Evolutionary conservation across 345 rosid genomes (phyloP).

Genomic region (Melaleuca quinquenervia): DNA sequence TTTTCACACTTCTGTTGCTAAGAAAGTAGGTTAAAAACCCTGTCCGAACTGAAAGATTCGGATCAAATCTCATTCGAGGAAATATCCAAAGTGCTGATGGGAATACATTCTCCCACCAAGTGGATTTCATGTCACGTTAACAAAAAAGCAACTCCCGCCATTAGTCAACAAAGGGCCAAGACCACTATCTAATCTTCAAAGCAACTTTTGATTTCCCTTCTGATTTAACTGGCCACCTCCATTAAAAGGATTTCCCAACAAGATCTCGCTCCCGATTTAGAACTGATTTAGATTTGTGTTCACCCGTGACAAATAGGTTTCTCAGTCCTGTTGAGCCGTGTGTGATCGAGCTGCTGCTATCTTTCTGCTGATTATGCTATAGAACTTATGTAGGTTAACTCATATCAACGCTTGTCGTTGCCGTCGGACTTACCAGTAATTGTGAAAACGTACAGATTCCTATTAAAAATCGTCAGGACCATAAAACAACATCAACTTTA

Average conservation of each 20-base stretch:
- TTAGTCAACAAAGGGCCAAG: not conserved
- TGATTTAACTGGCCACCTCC: not conserved
- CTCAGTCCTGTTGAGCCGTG: not conserved
- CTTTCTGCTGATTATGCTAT: not conserved
- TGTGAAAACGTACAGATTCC: rapidly evolving
- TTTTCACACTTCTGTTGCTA: not conserved
- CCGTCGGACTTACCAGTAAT: not conserved
- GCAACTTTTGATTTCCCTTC: not conserved
- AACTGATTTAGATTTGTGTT: not conserved
- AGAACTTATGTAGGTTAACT: not conserved
- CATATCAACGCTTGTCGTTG: not conserved
- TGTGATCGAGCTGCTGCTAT: not conserved
- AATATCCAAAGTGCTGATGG: not conserved
- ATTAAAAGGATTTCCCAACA: not conserved
- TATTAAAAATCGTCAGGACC: not conserved
- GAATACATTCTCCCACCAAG: not conserved
- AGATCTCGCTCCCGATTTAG: not conserved
- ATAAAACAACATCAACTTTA: not conserved
- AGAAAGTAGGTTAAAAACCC: not conserved
- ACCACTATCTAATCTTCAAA: not conserved
- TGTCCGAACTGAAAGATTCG: not conserved
- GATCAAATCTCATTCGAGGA: not conserved
- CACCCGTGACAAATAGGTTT: not conserved
- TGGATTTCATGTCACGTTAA: not conserved
- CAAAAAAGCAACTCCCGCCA: not conserved